A percentile compares a stretch with the other conserved stretches of the same genome.
Conservation (phyloP, 164 flowering plant genomes). For the Sextonia rubra region DNA sequence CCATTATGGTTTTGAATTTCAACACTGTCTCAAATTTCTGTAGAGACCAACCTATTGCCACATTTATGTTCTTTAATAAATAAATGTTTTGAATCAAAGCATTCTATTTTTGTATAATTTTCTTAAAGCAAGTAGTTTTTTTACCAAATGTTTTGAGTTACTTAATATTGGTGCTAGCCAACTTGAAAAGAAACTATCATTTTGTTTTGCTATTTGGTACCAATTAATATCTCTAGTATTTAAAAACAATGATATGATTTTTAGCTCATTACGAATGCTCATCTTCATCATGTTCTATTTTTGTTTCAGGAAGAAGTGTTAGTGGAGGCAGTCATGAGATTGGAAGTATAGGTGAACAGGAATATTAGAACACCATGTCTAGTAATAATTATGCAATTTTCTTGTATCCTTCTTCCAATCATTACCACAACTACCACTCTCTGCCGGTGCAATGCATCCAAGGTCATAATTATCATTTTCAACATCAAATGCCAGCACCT, state of each 20-base stretch:
- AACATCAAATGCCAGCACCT: constrained; percentile 40
- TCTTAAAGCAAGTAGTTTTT: too few species aligned
- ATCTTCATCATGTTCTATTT: not conserved
- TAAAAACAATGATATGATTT: not conserved
- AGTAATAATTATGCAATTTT: constrained; percentile 37
- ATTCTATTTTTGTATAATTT: too few species aligned
- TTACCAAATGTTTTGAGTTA: too few species aligned
- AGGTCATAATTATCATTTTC: constrained; percentile 29
- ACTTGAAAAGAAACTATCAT: too few species aligned
- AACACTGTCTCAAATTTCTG: too few species aligned
- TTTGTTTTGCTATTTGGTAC: too few species aligned
- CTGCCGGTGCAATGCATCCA: constrained; percentile 40
- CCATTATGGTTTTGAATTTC: too few species aligned
- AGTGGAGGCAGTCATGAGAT: constrained; percentile 41
- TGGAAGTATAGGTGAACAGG: constrained; percentile 28
- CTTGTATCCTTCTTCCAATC: constrained; percentile 32
- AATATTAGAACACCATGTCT: constrained; percentile 36
- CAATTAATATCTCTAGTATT: too few species aligned
- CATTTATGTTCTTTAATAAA: too few species aligned
- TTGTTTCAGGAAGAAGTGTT: constrained; percentile 31
- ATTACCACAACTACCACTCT: constrained; percentile 25
- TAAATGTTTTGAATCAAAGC: too few species aligned
- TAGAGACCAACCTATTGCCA: too few species aligned
- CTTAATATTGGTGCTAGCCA: too few species aligned
- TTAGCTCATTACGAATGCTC: not conserved